Conservation (phyloP, 495 filamentous ascomycete species). For the Penicillium samsonianum region DNA sequence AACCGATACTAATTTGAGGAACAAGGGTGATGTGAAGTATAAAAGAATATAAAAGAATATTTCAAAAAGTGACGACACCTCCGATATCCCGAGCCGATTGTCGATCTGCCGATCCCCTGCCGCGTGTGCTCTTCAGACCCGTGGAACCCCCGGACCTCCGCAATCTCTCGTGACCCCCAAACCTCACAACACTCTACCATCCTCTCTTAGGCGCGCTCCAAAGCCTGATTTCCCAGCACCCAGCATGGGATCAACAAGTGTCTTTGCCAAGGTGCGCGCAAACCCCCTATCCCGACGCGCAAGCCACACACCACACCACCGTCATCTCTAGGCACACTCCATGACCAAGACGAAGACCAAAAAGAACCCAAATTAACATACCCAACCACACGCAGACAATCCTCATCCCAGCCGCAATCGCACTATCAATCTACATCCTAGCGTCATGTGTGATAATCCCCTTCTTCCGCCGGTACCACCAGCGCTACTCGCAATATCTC, state of each 20-base stretch:
- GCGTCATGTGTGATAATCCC: constrained; percentile 72
- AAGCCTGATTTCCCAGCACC: too few relatives aligned
- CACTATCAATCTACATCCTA: constrained; percentile 71
- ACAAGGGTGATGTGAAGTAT: background rate
- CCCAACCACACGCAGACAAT: constrained; percentile 58
- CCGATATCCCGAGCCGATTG: background rate
- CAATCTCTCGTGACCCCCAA: background rate
- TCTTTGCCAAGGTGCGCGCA: constrained; percentile 36
- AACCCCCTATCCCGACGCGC: constrained; percentile 1
- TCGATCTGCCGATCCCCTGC: constrained; percentile 7
- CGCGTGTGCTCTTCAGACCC: constrained; percentile 1
- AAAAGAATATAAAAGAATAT: background rate
- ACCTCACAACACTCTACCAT: background rate
- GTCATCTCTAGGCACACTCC: background rate
- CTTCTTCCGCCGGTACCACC: constrained; percentile 71
- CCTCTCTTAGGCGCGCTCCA: background rate
- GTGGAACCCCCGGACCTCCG: background rate
- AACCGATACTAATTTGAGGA: background rate
- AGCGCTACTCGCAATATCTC: constrained; percentile 70
- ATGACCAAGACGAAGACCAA: background rate
- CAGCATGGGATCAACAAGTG: constrained; percentile 36
- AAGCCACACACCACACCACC: background rate
- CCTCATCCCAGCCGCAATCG: constrained; percentile 74
- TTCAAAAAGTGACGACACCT: background rate
- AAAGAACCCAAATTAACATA: background rate